Conservation (phyloP, 2,329 filamentous ascomycete genomes). For the Fusarium buxicola region DNA sequence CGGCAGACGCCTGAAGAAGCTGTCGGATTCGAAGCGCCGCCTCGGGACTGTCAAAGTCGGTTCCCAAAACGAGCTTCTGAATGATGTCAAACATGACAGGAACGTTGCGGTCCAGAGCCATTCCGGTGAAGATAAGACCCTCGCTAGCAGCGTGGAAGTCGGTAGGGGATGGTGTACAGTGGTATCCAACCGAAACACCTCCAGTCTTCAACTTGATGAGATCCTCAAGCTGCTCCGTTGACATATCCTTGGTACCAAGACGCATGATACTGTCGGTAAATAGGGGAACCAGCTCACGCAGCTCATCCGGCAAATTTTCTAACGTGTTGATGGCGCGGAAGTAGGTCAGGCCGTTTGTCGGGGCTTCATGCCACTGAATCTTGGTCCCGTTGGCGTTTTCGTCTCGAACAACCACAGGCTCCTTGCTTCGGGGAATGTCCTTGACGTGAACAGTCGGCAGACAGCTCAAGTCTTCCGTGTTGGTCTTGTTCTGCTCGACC, state of each 20-base stretch:
- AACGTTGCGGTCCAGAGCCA: conserved; percentile 89
- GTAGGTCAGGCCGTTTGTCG: conserved; percentile 96
- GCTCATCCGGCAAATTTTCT: conserved; percentile 82
- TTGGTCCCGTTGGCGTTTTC: conserved; percentile 73
- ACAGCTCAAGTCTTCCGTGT: conserved; percentile 85
- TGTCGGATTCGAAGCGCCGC: conserved; percentile 87
- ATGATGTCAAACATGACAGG: conserved; percentile 91
- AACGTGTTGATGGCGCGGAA: conserved; percentile 90
- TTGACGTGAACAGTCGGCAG: conserved; percentile 88
- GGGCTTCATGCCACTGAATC: conserved; percentile 90
- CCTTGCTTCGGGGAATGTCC: conserved; percentile 86
- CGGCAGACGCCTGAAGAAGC: conserved; percentile 85
- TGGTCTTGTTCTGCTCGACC: conserved; percentile 84
- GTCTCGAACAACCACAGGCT: conserved; percentile 69
- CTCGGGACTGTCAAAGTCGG: conserved; percentile 87
- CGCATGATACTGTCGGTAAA: conserved; percentile 95
- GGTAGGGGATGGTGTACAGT: conserved; percentile 81
- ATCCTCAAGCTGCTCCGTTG: conserved; percentile 96
- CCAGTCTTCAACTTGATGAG: conserved; percentile 96
- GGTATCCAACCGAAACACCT: conserved; percentile 86
- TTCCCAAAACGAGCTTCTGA: conserved; percentile 82
- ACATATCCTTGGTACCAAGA: conserved; percentile 86
- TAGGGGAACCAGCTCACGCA: conserved; percentile 85
- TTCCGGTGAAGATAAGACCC: conserved; percentile 86
- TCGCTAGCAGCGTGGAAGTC: conserved; percentile 79